Percentiles rank a stretch among this genome's conserved stretches.
These are phyloP conservation scores for Poterioochromonas sp. DNA, from an alignment of 352 stramenopile genomes.

Conservation along the genomic window DNA sequence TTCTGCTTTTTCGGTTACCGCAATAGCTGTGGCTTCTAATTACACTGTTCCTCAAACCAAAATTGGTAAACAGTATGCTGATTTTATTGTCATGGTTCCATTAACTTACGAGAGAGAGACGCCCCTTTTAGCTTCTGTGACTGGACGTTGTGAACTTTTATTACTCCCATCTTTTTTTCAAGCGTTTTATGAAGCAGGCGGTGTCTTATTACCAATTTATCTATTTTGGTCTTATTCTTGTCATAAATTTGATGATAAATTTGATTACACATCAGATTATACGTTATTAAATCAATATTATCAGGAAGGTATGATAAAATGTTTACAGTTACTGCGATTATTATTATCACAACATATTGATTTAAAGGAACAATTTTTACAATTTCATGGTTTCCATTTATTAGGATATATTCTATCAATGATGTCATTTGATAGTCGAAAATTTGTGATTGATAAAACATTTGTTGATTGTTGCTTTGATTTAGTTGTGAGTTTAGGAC, in stretches of 20 bases:
- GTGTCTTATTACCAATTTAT: background rate
- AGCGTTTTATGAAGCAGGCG: background rate
- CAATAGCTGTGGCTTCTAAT: background rate
- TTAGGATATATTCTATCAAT: background rate
- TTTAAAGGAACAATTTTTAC: conserved; percentile 21
- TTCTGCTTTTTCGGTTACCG: background rate
- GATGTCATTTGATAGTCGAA: background rate
- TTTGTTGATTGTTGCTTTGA: background rate
- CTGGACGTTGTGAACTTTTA: background rate
- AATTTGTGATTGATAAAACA: background rate
- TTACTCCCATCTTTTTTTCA: background rate
- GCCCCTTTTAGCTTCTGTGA: background rate
- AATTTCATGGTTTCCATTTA: conserved; percentile 26
- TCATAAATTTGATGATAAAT: background rate
- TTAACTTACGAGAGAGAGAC: background rate
- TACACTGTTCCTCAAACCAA: background rate
- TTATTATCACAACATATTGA: background rate
- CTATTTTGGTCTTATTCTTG: conserved; percentile 9
- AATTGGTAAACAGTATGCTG: background rate
- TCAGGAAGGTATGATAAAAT: background rate
- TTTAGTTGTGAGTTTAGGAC: background rate
- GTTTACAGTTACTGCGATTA: background rate
- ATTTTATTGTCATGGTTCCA: background rate
- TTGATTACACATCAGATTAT: background rate
- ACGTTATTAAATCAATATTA: background rate